These are phyloP conservation scores for Lotus japonicus DNA, from an alignment of 306 rosid species.

Conservation along the genomic window DNA sequence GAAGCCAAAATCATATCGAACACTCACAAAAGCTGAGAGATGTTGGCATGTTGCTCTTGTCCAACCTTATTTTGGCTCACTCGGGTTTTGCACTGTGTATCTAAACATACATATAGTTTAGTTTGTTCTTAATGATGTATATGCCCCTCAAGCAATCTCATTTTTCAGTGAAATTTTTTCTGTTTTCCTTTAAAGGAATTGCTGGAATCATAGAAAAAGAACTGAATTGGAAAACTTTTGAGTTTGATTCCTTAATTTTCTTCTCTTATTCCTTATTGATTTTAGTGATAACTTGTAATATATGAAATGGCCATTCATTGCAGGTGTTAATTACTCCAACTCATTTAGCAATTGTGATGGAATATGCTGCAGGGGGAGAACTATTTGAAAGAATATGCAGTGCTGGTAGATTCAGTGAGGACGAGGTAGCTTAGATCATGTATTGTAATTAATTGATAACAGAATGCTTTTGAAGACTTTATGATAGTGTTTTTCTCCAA, in stretches of 20 bases:
- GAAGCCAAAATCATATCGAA: no score
- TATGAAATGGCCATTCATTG: not conserved
- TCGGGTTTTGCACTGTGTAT: no score
- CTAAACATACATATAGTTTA: not conserved
- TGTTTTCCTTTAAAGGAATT: not conserved
- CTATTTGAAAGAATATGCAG: slow-evolving; percentile 87
- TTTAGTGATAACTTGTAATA: not conserved
- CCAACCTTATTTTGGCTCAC: no score
- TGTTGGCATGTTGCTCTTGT: no score
- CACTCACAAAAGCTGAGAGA: no score
- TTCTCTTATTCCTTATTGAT: not conserved
- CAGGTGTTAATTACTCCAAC: slow-evolving; percentile 84
- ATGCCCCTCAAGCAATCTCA: no score
- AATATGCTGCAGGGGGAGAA: slow-evolving; percentile 97
- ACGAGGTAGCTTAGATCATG: slow-evolving; percentile 55
- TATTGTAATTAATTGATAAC: not conserved
- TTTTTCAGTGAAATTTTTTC: not conserved
- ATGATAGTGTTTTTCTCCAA: slow-evolving; percentile 25
- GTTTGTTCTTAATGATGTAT: not conserved
- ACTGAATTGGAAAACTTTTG: not conserved
- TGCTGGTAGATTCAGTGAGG: slow-evolving; percentile 97
- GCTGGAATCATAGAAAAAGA: not conserved
- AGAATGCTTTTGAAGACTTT: slow-evolving; percentile 5
- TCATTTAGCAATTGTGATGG: slow-evolving; percentile 93
- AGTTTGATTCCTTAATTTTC: slow-evolving; percentile 4